Evolutionary conservation across 208 protist species (phyloP).

Genomic region (Leishmania mexicana): DNA sequence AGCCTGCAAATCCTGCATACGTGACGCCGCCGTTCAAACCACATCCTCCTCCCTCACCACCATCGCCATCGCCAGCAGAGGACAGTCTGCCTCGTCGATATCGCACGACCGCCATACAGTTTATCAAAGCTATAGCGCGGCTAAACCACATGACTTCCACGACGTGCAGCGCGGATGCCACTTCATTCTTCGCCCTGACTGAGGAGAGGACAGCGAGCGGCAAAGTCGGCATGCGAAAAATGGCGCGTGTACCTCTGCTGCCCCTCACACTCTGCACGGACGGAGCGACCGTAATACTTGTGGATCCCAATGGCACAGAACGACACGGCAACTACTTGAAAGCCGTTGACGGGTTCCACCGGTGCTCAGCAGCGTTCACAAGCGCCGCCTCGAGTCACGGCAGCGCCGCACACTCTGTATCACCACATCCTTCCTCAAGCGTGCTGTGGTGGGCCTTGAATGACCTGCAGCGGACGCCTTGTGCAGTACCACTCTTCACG

Average conservation of each 20-base stretch:
- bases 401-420: not conserved
- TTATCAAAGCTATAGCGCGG: not conserved
- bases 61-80: not conserved
- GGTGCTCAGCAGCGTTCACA: not conserved
- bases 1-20: not conserved
- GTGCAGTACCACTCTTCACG: slow-evolving; percentile 4
- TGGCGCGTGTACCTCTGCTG: slow-evolving; percentile 17
- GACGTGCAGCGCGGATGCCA: not conserved
- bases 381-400: not conserved
- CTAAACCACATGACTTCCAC: slow-evolving; percentile 11
- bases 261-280: slow-evolving; percentile 33
- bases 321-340: slow-evolving; percentile 50
- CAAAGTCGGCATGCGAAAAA: not conserved
- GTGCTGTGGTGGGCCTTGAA: slow-evolving; percentile 26
- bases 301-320: slow-evolving; percentile 43
- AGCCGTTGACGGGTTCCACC: slow-evolving; percentile 7
- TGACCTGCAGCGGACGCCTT: not conserved
- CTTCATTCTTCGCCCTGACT: not conserved
- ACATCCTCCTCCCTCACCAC: not conserved
- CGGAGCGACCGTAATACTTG: slow-evolving; percentile 24
- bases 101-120: slow-evolving; percentile 9
- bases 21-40: not conserved
- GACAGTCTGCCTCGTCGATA: not conserved
- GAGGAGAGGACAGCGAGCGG: not conserved
- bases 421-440: not conserved